phyloP scores from a whole-genome alignment of 805 yeast species.

The Candida coquimbonensis region DNA sequence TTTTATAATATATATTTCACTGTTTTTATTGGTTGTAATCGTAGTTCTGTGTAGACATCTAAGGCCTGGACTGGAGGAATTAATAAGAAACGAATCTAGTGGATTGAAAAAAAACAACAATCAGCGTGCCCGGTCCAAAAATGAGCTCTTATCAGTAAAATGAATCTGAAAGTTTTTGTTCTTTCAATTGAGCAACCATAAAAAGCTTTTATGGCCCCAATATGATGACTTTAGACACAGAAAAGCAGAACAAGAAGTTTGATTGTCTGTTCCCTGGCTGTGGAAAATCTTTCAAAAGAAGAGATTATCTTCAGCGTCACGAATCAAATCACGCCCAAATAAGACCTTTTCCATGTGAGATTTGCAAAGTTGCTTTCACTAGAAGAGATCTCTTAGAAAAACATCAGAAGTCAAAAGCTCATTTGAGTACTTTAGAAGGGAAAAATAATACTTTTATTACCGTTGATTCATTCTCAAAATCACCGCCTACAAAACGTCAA shows the following conservation, averaged over 20 bases:
- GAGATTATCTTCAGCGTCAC: constrained; percentile 29
- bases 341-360: constrained; percentile 23
- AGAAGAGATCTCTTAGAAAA: constrained; percentile 28
- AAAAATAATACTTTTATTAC: background rate
- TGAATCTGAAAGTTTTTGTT: background rate
- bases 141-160: background rate
- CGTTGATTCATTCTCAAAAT: background rate
- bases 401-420: constrained; percentile 22
- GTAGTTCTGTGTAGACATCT: no score
- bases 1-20: no score
- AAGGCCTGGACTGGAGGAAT: no score
- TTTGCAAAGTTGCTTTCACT: constrained; percentile 24
- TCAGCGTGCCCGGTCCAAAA: background rate
- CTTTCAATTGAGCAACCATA: background rate
- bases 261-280: constrained; percentile 14
- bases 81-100: no score
- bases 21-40: background rate
- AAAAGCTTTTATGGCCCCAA: background rate
- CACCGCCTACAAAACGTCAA: background rate
- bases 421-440: constrained; percentile 1
- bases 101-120: no score
- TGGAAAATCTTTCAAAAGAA: constrained; percentile 25
- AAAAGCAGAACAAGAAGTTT: background rate
- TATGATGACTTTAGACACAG: background rate
- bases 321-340: constrained; percentile 25